Evolutionary conservation across 2,329 filamentous ascomycete genomes (phyloP).

Genomic region (Remersonia thermophila): DNA sequence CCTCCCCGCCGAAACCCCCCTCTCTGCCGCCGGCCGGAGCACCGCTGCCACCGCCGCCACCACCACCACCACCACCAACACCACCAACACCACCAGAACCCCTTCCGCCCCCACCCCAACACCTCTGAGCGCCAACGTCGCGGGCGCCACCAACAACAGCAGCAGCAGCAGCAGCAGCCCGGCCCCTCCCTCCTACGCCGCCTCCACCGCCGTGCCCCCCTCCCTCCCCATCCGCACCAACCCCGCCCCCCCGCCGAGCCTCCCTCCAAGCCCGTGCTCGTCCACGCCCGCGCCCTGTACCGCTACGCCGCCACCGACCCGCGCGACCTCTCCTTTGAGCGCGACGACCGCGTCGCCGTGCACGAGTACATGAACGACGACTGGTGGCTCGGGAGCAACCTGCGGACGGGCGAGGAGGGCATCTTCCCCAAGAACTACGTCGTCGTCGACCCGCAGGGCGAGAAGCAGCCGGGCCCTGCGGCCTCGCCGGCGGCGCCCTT

Average conservation of each 20-base stretch:
- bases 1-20: conserved; percentile 59
- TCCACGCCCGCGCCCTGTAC: conserved; percentile 71
- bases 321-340: conserved; percentile 69
- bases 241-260: conserved; percentile 29
- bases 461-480: conserved; percentile 14
- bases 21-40: conserved; percentile 35
- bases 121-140: no score
- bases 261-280: conserved; percentile 46
- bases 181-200: conserved; percentile 39
- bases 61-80: not conserved
- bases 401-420: conserved; percentile 70
- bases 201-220: conserved; percentile 29
- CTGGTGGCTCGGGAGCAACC: conserved; percentile 89
- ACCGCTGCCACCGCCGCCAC: not conserved
- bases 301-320: conserved; percentile 66
- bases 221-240: conserved; percentile 18
- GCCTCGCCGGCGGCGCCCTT: conserved; percentile 4
- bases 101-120: not conserved
- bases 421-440: conserved; percentile 94
- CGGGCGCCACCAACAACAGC: not conserved
- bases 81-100: not conserved
- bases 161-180: conserved; percentile 9
- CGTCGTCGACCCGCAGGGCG: conserved; percentile 42
- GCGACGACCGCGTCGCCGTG: conserved; percentile 69
- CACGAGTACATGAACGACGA: conserved; percentile 92